Percentiles rank a stretch among this genome's conserved stretches.
phyloP scores from a whole-genome alignment of 306 rosid species.

The Cercis canadensis region DNA sequence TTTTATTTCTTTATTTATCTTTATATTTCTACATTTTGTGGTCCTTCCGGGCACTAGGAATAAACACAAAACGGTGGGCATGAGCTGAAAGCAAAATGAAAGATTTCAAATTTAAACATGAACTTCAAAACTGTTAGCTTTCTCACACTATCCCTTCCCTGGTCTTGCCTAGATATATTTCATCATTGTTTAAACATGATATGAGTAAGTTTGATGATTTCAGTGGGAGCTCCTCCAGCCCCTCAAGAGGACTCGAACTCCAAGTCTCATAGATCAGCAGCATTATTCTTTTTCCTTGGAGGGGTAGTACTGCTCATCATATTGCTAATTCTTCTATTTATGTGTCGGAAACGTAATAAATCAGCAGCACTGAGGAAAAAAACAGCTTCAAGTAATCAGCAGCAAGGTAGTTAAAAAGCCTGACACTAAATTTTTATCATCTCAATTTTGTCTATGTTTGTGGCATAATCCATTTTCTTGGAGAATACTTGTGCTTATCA shows the following conservation, averaged over 20 bases:
- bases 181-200: too few species aligned
- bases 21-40: background rate
- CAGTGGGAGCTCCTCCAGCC: conserved; percentile 46
- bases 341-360: conserved; percentile 60
- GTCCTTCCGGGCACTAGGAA: background rate
- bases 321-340: conserved; percentile 51
- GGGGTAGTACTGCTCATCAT: conserved; percentile 53
- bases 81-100: background rate
- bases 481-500: conserved; percentile 40
- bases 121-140: too few species aligned
- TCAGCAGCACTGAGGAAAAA: conserved; percentile 40
- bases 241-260: conserved; percentile 1
- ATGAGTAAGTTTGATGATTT: background rate
- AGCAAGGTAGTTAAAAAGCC: conserved; percentile 35
- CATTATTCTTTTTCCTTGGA: conserved; percentile 72
- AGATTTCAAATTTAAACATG: too few species aligned
- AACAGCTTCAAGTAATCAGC: conserved; percentile 29
- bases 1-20: too few species aligned
- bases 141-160: background rate
- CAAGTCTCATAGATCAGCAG: conserved; percentile 14
- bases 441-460: too few species aligned
- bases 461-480: conserved; percentile 47
- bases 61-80: background rate
- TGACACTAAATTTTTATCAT: too few species aligned
- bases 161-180: too few species aligned